phyloP scores from a whole-genome alignment of 805 yeast species.

The Candida khao-thaluensis region DNA sequence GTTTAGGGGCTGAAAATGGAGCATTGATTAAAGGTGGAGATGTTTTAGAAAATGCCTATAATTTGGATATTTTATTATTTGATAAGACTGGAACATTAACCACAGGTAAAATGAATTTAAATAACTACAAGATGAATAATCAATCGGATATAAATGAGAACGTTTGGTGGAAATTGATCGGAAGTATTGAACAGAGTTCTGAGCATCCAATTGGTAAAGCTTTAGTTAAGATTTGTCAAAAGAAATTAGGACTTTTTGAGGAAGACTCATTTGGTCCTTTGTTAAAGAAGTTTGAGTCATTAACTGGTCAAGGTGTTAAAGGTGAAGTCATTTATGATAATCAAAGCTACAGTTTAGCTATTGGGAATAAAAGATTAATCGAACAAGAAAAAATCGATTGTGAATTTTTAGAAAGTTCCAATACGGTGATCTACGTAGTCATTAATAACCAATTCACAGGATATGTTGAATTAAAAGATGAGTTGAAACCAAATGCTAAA shows the following conservation, averaged over 20 bases:
- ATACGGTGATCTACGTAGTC: slow-evolving; percentile 55
- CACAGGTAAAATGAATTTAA: slow-evolving; percentile 66
- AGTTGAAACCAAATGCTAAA: slow-evolving; percentile 62
- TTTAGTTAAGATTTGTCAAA: slow-evolving; percentile 42
- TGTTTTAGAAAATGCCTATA: slow-evolving; percentile 69
- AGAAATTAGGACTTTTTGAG: slow-evolving; percentile 27
- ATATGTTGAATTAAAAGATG: slow-evolving; percentile 63
- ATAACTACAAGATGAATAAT: slow-evolving; percentile 14
- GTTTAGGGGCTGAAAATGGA: slow-evolving; percentile 89
- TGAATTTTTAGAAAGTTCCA: slow-evolving; percentile 19
- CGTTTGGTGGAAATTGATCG: slow-evolving; percentile 53
- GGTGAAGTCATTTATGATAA: slow-evolving; percentile 25
- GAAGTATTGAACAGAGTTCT: slow-evolving; percentile 62
- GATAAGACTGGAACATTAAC: slow-evolving; percentile 98
- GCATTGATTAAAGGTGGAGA: slow-evolving; percentile 93
- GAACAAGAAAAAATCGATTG: slow-evolving; percentile 13
- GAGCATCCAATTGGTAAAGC: slow-evolving; percentile 91
- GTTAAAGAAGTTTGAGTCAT: slow-evolving; percentile 34
- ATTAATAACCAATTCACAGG: slow-evolving; percentile 64
- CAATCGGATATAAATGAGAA: slow-evolving; percentile 12
- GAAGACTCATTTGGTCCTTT: slow-evolving; percentile 31
- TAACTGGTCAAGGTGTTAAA: slow-evolving; percentile 48
- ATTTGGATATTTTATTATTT: slow-evolving; percentile 67
- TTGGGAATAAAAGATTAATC: slow-evolving; percentile 49
- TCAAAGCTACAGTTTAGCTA: slow-evolving; percentile 31